Base-by-base conservation (phyloP, 2,329 filamentous ascomycete genomes). In the Sarocladiaceae sp. region DNA sequence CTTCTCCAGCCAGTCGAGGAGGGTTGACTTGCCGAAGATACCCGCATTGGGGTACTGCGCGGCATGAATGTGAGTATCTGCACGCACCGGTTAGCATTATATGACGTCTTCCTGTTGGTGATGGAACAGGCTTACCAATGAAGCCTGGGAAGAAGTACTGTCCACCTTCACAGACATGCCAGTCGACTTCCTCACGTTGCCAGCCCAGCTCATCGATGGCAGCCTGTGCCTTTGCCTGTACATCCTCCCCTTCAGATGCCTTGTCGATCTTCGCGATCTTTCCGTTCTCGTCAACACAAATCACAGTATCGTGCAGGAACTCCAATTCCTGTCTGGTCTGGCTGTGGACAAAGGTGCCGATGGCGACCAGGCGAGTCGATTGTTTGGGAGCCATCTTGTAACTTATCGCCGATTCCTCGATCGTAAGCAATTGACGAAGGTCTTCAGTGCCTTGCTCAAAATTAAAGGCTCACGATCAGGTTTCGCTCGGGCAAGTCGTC, bases 51-150 rank as follows among this genome's bases (percentile, higher is more conserved):
- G 91, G 62, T 96, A 97, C 72, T 99, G 94, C 0, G 92, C 82
- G 8, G 94, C 94, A 66, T 99, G 94, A 53, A 96, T 88, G 67
- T 99, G 94, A 1, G 94, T 96, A 68, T 99, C 93, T 93, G 56
- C 11, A 29, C 5, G 11, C 28, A 18, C 39, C 50, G 17, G 35
- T 62, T 18, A 62, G 60, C 25, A 44, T n/a, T n/a, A n/a, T n/a
- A n/a, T n/a, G n/a, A n/a, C n/a, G n/a, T n/a, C n/a, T n/a, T n/a
- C n/a, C n/a, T n/a, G n/a, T n/a, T n/a, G n/a, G n/a, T n/a, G n/a
- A n/a, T n/a, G n/a, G n/a, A n/a, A n/a, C n/a, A n/a, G n/a, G 66
- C 75, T 59, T 66, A 87, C 86, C 86, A 55, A 94, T 84, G 63
- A 93, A 91, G 5, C 89, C 89, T 0, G 89, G 89, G 60, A 94